A percentile compares a stretch with the other conserved stretches of the same genome.
phyloP scores from a whole-genome alignment of 2,329 filamentous ascomycete species.

The Alternaria sp. region DNA sequence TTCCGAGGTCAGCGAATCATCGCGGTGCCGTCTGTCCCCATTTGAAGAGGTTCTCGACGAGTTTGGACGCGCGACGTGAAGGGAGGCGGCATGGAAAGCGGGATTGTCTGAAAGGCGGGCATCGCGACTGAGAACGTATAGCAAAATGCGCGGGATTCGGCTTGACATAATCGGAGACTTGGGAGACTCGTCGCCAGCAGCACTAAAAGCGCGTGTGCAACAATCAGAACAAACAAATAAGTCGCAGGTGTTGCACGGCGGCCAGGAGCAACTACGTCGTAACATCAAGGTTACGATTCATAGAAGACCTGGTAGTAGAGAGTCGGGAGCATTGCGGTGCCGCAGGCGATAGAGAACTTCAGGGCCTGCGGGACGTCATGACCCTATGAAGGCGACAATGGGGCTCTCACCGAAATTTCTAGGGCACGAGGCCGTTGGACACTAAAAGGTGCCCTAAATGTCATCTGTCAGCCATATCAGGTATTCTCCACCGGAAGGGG shows the following conservation, averaged over 20 bases:
- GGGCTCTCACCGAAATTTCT: conserved; percentile 31
- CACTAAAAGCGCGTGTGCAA: conserved; percentile 23
- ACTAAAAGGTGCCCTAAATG: conserved; percentile 32
- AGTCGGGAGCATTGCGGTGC: conserved; percentile 29
- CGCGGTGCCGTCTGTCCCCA: conserved; percentile 48
- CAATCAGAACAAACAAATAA: conserved; percentile 37
- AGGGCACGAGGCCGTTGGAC: conserved; percentile 30
- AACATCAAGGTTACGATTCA: conserved; percentile 39
- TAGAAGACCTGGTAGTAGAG: conserved; percentile 20
- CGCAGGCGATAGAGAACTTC: conserved; percentile 23
- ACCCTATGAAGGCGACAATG: conserved; percentile 26
- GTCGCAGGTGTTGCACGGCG: conserved; percentile 38
- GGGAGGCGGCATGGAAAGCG: conserved; percentile 66
- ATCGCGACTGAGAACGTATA: conserved; percentile 78
- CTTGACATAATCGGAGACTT: conserved; percentile 28
- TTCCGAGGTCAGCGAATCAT: conserved; percentile 39
- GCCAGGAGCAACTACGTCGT: conserved; percentile 44
- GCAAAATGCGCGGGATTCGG: conserved; percentile 59
- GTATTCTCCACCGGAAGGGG: conserved; percentile 26
- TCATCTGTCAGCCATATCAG: conserved; percentile 38
- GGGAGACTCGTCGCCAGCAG: conserved; percentile 14
- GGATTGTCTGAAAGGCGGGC: conserved; percentile 78
- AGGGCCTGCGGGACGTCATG: conserved; percentile 33
- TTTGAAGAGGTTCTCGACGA: conserved; percentile 11
- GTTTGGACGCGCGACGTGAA: conserved; percentile 23